These are phyloP conservation scores for Hirsutella rhossiliensis DNA, from an alignment of 2,329 filamentous ascomycete species.

Conservation along the genomic window DNA sequence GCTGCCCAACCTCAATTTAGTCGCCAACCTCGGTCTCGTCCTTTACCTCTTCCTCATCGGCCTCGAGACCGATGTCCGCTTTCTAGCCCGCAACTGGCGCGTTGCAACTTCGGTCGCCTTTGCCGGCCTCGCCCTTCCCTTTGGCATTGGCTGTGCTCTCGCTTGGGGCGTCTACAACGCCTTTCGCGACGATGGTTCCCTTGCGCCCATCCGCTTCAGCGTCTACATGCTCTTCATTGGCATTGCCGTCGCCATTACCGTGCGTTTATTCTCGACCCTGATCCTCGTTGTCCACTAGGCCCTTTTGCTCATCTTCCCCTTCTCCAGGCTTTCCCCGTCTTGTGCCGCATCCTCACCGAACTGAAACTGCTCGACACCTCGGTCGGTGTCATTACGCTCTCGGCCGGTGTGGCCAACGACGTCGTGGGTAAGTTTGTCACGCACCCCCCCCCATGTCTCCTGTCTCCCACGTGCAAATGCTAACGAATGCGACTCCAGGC, in stretches of 20 bases:
- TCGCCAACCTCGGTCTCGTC: constrained; percentile 73
- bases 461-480: too few relatives aligned
- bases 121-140: constrained; percentile 71
- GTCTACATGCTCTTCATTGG: constrained; percentile 66
- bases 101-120: constrained; percentile 66
- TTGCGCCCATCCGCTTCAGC: constrained; percentile 33
- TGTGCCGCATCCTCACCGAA: constrained; percentile 88
- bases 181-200: constrained; percentile 39
- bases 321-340: constrained; percentile 59
- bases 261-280: constrained; percentile 3
- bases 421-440: constrained; percentile 26
- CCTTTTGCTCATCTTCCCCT: too few relatives aligned
- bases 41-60: constrained; percentile 83
- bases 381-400: constrained; percentile 79
- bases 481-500: constrained; percentile 9
- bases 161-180: constrained; percentile 71
- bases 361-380: constrained; percentile 73
- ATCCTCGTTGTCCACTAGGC: not conserved
- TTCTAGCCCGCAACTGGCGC: constrained; percentile 69
- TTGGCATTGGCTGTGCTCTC: constrained; percentile 69
- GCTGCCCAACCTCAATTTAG: constrained; percentile 63
- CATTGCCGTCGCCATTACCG: constrained; percentile 83
- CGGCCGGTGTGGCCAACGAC: constrained; percentile 87
- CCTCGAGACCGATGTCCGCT: constrained; percentile 71
- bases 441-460: too few relatives aligned